Base-by-base conservation (phyloP, 2,329 filamentous ascomycete species). In the Apiospora marii region DNA sequence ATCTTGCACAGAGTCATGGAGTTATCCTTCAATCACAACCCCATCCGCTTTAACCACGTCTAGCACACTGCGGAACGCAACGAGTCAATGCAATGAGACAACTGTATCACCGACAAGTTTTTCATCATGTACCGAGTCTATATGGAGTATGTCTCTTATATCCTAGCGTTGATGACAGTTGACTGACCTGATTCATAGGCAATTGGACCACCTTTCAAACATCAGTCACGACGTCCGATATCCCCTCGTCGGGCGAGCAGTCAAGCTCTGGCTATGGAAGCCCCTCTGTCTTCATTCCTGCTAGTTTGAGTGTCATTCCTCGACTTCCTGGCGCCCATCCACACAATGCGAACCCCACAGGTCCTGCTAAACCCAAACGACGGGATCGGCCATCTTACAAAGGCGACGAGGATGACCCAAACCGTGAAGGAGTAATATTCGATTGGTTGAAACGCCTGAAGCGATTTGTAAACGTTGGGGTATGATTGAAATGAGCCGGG, bases 151-250 rank as follows among this genome's bases (percentile, higher is more conserved):
- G 68, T 44, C 19, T 19, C 7, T n/a, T 7, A 30, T 30, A 19
- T 46, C 41, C n/a, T 19, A 46, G 13, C 0, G 2, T 34, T 19
- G 7, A 19, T 46, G 43, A 46, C 2, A 19, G n/a, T 46, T 46
- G 19, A 22, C 67, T 68, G 41, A 44, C 19, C 8, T 19, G n/a
- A 58, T 16, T 27, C 7, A 13, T 27, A 70, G 68, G 68, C 68
- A 70, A 70, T 41, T 70, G 68, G 68, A 70, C 68, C 16, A 70
- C 68, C 0, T 70, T 70, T 19, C 68, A 6, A 16, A 70, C 68
- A 19, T 70, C 68, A 3, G 30, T 30, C 4, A 70, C 68, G 5
- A 58, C 34, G 34, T 58, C 68, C 44, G 46, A 48, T n/a, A 41
- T 41, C 34, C 13, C 30, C 19, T 24, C 58, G 12, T 19, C 58